Evolutionary conservation across 2,329 filamentous ascomycete species (phyloP), one percentile per base, ranked within the genome.

Genomic region (Escovopsis sp.): DNA sequence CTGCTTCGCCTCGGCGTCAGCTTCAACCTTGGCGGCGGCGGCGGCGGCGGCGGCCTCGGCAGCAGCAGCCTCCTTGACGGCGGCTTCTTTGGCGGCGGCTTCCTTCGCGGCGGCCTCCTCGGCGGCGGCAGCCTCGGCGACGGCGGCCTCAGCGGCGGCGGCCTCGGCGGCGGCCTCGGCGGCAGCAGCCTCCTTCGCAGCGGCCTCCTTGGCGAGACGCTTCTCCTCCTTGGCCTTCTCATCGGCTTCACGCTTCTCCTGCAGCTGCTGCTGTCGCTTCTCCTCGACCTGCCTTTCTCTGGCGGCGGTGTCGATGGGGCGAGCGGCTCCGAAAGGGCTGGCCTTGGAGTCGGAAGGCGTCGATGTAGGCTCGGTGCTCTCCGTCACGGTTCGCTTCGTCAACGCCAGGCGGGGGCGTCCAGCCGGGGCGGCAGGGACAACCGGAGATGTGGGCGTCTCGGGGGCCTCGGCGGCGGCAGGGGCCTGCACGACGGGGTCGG

Each of bases 271-370:
- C 49, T 81, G 66, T 45, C 81, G 72, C 69, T 85, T 93, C 62
- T 94, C 85, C 50, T 92, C 88, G 39, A 98, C 76, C 56, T 92
- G 79, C 48, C 78, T 79, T 63, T 96, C 88, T 45, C 83, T 78
- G 12, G 86, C 72, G 31, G 84, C 82, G 32, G 88, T 96, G 60
- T 98, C 87, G 48, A 96, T 94, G 37, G 90, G 90, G 42, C 81
- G 78, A 38, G 90, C 90, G 41, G 82, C 87, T 49, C 90, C 90
- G 54, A 98, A 98, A 28, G 86, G 86, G 57, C 80, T 96, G 18
- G 86, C 72, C 66, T 94, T 96, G 29, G 82, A 65, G 49, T 90
- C 80, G 21, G 61, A 53, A 14, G 63, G 48, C n/a, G 58, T 49
- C 17, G 76, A 54, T 25, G 61, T 44, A 9, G 60, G 50, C 41